Base-by-base conservation (phyloP, 768 basidiomycete species). In the Imleria badia region DNA sequence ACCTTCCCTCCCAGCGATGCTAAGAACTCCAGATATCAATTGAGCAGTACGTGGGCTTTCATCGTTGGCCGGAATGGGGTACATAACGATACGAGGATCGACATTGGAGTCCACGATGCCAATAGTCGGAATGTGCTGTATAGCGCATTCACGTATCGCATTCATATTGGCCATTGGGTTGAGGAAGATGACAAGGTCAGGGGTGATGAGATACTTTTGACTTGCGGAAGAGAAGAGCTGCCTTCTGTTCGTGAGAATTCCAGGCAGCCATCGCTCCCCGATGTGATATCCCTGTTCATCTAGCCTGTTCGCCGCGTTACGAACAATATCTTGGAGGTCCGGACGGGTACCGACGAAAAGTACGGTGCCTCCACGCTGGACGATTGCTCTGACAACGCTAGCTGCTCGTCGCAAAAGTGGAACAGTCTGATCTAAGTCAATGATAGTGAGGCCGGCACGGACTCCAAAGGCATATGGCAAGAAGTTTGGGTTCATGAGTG, bases 61-160 rank as follows among this genome's bases (percentile, higher is more conserved):
- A 73, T 96, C 93, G 71, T 98, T 99, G n/a, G 92, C 94, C 0
- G 94, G 95, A 66, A 99, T 98, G 40, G 97, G 89, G 71, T 97
- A 98, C 81, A 98, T 97, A 58, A 99, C 95, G 36, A 94, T 79
- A 23, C 97, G 85, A 6, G 97, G 97, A 73, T 99, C 97, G 40
- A 85, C 89, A 68, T 99, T 94, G 20, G 94, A 92, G 72, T 99
- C 97, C 50, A 95, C 84, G 55, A 98, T 86, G 33, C 88, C 97
- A 55, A 98, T 85, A 1, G 97, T 98, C 0, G 97, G 97, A 52
- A 98, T 82, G 66, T 95, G 88, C 57, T 87, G 81, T 51, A 86
- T 78, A 15, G 93, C 92, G 64, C 93, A 95, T 75, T 99, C 97
- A 50, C 89, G 85, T 64, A 98, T 89, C 15, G 92, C 91, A 60